phyloP scores from a whole-genome alignment of 345 rosid genomes.

The Eucalyptus polyanthemos region DNA sequence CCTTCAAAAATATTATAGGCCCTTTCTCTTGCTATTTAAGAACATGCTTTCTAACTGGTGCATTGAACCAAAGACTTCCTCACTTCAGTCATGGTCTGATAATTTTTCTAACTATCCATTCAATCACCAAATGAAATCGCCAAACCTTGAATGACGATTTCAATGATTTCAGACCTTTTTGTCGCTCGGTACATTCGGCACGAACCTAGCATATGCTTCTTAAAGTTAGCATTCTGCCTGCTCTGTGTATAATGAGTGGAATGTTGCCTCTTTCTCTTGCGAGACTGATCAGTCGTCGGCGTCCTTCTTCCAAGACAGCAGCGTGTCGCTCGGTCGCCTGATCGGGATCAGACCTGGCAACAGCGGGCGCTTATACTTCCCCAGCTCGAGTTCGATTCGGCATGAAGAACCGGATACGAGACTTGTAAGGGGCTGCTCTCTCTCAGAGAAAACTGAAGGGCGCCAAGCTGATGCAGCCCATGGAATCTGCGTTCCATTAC shows the following conservation, averaged over 20 bases:
- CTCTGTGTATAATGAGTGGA: neutral
- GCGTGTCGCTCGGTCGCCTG: constrained; percentile 31
- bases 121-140: neutral
- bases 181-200: neutral
- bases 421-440: neutral
- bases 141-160: neutral
- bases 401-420: neutral
- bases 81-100: neutral
- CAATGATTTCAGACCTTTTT: neutral
- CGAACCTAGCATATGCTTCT: neutral
- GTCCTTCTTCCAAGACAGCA: constrained; percentile 42
- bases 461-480: neutral
- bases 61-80: neutral
- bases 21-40: neutral
- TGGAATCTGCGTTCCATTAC: constrained; percentile 41
- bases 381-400: neutral
- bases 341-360: constrained; percentile 24
- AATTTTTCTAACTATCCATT: neutral
- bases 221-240: neutral
- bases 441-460: neutral
- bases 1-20: neutral
- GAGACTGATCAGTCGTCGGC: constrained; percentile 25
- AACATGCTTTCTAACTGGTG: neutral
- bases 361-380: constrained; percentile 13
- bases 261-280: neutral